Base-by-base conservation (phyloP, 352 stramenopile species). In the Phytophthora idaei region DNA sequence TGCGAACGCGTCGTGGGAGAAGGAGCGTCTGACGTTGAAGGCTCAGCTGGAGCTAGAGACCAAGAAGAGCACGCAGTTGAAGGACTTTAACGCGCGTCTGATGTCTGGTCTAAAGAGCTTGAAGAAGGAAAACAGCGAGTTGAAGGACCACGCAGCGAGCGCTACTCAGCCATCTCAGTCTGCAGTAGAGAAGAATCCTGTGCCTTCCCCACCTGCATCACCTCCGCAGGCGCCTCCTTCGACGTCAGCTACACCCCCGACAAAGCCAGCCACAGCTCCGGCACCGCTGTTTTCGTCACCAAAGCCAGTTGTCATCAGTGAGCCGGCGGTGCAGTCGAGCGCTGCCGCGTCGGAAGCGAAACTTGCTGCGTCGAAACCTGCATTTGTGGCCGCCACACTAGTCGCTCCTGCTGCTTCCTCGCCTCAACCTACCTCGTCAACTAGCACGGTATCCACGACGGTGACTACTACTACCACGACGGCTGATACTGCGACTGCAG, bases 121-220 rank as follows among this genome's bases (percentile, higher is more conserved):
- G 28, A 90, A 89, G 65, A 89, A 94, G 70, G 82, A 92, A 51
- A 94, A 92, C 61, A 80, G 67, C 14, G 80, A 94, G 54, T 58
- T 94, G 6, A 90, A 92, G 71, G 75, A 78, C 11, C 70, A 90
- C 15, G 77, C 68, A 31, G 47, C 62, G 6, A 61, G 27, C 50
- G 56, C 65, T 34, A n/a, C 63, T 25, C 54, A 66, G 15, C n/a
- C 65, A 25, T 28, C 56, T 11, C 39, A 64, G 31, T 27, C 70
- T 28, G 47, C 41, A 9, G 69, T 32, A 8, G 69, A 67, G 50
- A 60, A 77, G 32, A 64, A 54, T 11, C 57, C 64, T 36, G 42
- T 68, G 29, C 50, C 65, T 55, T 65, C 72, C 5, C 54, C 64
- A 25, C 53, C 69, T 9, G 29, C 61, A 5, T 68, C 68, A 2